A percentile compares a stretch with the other conserved stretches of the same genome.
These are phyloP conservation scores for Coprinellus aureogranulatus DNA, from an alignment of 768 basidiomycete genomes.

Conservation along the genomic window DNA sequence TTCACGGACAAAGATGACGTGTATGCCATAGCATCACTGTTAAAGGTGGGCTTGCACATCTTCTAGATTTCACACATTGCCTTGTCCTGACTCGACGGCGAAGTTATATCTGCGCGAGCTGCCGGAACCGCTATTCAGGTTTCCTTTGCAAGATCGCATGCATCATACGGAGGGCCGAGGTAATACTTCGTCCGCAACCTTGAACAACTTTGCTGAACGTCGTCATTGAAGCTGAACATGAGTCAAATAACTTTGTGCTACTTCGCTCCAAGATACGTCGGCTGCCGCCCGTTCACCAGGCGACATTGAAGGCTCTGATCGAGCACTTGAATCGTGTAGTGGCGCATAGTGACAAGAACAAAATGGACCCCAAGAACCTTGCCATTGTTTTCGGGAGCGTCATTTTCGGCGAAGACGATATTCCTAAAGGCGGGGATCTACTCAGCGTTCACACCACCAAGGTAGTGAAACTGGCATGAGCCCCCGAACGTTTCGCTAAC, in stretches of 20 bases:
- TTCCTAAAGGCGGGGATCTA: conserved; percentile 74
- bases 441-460: conserved; percentile 73
- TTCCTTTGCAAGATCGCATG: conserved; percentile 74
- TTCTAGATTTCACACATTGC: conserved; percentile 14
- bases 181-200: conserved; percentile 24
- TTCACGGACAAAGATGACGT: conserved; percentile 80
- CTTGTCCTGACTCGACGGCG: conserved; percentile 9
- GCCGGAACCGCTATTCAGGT: conserved; percentile 86
- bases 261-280: conserved; percentile 85
- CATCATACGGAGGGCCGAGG: conserved; percentile 79
- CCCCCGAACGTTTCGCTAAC: not conserved
- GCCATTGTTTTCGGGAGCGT: conserved; percentile 88
- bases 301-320: conserved; percentile 73
- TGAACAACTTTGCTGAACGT: not conserved
- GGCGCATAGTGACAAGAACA: conserved; percentile 68
- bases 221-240: conserved; percentile 58
- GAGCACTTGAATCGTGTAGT: conserved; percentile 81
- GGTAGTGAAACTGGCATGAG: conserved; percentile 39
- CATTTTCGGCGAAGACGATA: conserved; percentile 89
- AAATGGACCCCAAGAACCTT: conserved; percentile 92
- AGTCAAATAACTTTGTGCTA: conserved; percentile 66
- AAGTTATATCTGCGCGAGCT: conserved; percentile 82
- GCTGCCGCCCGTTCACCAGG: conserved; percentile 79
- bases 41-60: too few species aligned
- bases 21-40: conserved; percentile 76